Base-by-base conservation (phyloP, 2,329 filamentous ascomycete species). In the Colletotrichum neosansevieriae region DNA sequence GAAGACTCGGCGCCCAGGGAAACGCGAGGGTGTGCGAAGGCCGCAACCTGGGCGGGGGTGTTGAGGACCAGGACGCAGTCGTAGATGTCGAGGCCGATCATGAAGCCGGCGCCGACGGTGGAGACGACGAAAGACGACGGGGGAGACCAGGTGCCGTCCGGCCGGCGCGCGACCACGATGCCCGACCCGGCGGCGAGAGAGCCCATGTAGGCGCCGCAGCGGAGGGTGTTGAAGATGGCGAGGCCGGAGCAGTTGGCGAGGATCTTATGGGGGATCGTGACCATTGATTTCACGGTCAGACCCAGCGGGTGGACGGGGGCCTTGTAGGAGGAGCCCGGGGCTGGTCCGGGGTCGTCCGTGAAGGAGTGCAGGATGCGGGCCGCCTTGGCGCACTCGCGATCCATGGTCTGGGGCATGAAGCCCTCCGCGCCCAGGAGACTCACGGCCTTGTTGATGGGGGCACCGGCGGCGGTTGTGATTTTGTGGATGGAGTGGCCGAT, bases 61-160 rank as follows among this genome's bases (percentile, higher is more conserved):
- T 93, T 93, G 75, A 94, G 91, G 3, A 94, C 89, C 19, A 92
- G 86, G 12, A 94, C 90, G 72, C 91, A 93, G 74, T 94, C 92
- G 79, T 93, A 93, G 11, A 94, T 89, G 75, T 93, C 91, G 7
- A 93, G 87, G 5, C 92, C 92, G 10, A 90, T 86, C 57, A 93
- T 82, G 73, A 94, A 92, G 0, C 91, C 91, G 5, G 92, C 82
- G 2, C 89, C 90, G 2, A 90, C 84, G 0, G 91, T 92, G 74
- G 92, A 90, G 38, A 92, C 83, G 79, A 92, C 80, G 73, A 94
- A 92, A 40, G 90, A 89, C 0, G 89, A 92, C 0, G 92, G 91
- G 2, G 91, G 89, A 45, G 89, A 92, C 92, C 92, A 94, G 2
- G 80, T 81, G 3, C 88, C 88, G 72, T 90, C 86, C 15, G 81